Evolutionary conservation across 2,329 filamentous ascomycete genomes (phyloP), one percentile per base, ranked within the genome.

Genomic region (Fusarium clavum): DNA sequence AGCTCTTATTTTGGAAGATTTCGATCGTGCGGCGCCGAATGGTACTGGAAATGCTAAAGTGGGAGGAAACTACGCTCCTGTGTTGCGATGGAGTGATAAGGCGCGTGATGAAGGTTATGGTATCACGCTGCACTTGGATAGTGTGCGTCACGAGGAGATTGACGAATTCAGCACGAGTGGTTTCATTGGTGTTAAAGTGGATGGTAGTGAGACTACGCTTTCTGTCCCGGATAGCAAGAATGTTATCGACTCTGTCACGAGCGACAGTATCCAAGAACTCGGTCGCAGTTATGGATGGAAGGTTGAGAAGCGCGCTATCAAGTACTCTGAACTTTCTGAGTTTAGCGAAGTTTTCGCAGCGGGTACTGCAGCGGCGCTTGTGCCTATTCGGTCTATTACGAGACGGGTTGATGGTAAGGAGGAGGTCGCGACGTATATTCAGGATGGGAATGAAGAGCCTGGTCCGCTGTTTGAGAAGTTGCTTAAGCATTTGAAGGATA

Each of bases 81-180:
- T 98, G 8, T 82, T 98, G 76, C 86, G 92, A 59, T 94, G 93
- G 86, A 97, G 93, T 77, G 94, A 97, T 75, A 91, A 88, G 76
- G 95, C 96, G 2, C 85, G 91, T 61, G 83, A 85, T 20, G 88
- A 93, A 64, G 95, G 95, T 32, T 98, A 88, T 77, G 94, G 93
- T n/a, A 98, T 98, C 77, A 98, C 95, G 3, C 85, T 98, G 76
- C 95, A 98, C 79, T 84, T 98, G 57, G 96, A 98, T 81, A 96
- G 92, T 79, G 90, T 90, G 76, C 92, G 88, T 12, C 88, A 94
- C 73, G 91, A 89, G 64, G 94, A 97, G 79, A 88, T 99, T 67
- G 95, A 99, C 77, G 95, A 99, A 85, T 99, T 98, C 79, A 96
- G 92, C 72, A 98, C 96, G 0, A 94, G 91, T 69, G 95, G 94